Percentiles rank a stretch among this genome's conserved stretches.
These are phyloP conservation scores for Ascochyta fabae DNA, from an alignment of 2,329 filamentous ascomycete species.

Conservation along the genomic window DNA sequence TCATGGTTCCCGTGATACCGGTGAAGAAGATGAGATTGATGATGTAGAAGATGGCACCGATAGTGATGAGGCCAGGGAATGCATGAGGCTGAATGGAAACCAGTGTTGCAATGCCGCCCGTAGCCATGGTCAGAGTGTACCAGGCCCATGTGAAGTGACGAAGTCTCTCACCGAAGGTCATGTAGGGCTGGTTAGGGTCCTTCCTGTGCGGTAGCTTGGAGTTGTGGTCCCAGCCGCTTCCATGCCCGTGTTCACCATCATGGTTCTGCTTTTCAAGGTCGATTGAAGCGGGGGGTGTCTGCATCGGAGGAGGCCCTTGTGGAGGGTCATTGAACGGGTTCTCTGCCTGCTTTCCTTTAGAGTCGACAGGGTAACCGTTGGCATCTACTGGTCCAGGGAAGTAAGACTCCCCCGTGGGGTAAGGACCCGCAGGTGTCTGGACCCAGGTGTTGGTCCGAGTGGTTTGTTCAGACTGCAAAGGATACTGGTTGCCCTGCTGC, in stretches of 20 bases:
- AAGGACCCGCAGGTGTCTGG: constrained; percentile 32
- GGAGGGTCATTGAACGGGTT: constrained; percentile 28
- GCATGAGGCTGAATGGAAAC: constrained; percentile 52
- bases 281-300: constrained; percentile 23
- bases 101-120: constrained; percentile 55
- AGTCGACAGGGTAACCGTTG: constrained; percentile 37
- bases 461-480: constrained; percentile 28
- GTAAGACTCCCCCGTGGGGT: constrained; percentile 28
- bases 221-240: constrained; percentile 31
- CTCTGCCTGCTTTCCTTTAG: constrained; percentile 30
- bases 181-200: constrained; percentile 42
- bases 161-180: constrained; percentile 37
- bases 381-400: constrained; percentile 29
- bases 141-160: constrained; percentile 57
- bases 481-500: constrained; percentile 18
- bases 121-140: constrained; percentile 57
- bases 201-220: constrained; percentile 39
- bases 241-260: constrained; percentile 25
- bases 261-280: constrained; percentile 43
- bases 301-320: constrained; percentile 20
- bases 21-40: constrained; percentile 58
- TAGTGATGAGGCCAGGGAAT: constrained; percentile 58
- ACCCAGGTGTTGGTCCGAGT: constrained; percentile 41
- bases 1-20: constrained; percentile 36
- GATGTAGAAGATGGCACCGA: constrained; percentile 60